A percentile compares a stretch with the other conserved stretches of the same genome.
These are phyloP conservation scores for Cymbopogon citratus DNA, from an alignment of 176 grass and related monocot species.

Conservation along the genomic window DNA sequence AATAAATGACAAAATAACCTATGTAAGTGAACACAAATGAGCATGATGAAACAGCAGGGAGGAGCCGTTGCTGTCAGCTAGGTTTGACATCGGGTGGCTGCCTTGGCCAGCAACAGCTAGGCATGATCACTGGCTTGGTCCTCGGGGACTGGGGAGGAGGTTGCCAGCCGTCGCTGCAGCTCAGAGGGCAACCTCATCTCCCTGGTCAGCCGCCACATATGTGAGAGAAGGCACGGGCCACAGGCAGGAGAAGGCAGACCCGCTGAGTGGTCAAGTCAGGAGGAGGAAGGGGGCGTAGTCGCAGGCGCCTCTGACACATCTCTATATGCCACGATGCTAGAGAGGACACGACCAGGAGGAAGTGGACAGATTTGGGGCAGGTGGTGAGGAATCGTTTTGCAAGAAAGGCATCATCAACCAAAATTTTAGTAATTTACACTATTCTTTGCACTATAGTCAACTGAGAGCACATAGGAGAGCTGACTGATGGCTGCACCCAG, in stretches of 20 bases:
- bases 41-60: not conserved
- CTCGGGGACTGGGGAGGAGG: not conserved
- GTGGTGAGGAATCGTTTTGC: not conserved
- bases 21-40: not conserved
- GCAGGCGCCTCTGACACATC: not conserved
- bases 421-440: not conserved
- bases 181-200: not conserved
- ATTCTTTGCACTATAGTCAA: not conserved
- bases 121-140: not conserved
- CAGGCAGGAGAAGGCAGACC: not conserved
- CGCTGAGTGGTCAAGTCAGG: not conserved
- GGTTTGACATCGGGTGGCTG: not conserved
- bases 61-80: not conserved
- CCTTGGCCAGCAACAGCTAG: not conserved
- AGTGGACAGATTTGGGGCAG: too few relatives aligned
- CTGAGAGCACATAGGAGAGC: not conserved
- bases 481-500: not conserved
- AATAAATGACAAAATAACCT: not conserved
- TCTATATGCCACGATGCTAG: not conserved
- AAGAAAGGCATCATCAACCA: not conserved
- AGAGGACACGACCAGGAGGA: not conserved
- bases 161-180: not conserved
- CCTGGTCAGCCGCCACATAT: not conserved
- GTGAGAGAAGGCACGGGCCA: not conserved
- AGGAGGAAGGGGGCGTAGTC: not conserved